Evolutionary conservation across 805 yeast genomes (phyloP).

Genomic region (Metschnikowia colocasiae): DNA sequence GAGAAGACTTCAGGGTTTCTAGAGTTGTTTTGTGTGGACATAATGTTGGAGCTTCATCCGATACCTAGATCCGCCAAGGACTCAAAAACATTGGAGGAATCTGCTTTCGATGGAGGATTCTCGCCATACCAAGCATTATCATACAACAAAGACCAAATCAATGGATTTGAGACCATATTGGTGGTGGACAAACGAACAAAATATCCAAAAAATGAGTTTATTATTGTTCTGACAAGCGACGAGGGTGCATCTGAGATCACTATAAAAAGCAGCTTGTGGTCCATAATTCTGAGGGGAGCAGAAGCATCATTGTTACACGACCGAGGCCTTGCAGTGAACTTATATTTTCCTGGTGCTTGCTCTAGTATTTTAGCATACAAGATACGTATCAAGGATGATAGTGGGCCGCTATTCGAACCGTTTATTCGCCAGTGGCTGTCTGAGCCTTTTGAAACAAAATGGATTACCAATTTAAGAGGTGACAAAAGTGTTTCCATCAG

Average conservation of each 20-base stretch:
- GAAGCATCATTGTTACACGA: slow-evolving; percentile 40
- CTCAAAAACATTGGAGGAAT: slow-evolving; percentile 41
- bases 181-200: slow-evolving; percentile 39
- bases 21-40: slow-evolving; percentile 15
- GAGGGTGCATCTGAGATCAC: slow-evolving; percentile 19
- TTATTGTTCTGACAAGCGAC: slow-evolving; percentile 35
- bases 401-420: slow-evolving; percentile 45
- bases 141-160: slow-evolving; percentile 35
- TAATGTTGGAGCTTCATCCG: slow-evolving; percentile 6
- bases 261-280: slow-evolving; percentile 32
- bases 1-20: slow-evolving; percentile 33
- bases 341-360: slow-evolving; percentile 56
- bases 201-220: slow-evolving; percentile 22
- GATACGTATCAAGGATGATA: slow-evolving; percentile 22
- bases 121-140: slow-evolving; percentile 49
- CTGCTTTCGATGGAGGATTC: slow-evolving; percentile 50
- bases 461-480: slow-evolving; percentile 56
- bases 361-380: slow-evolving; percentile 58
- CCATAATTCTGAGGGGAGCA: slow-evolving; percentile 36
- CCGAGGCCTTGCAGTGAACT: slow-evolving; percentile 43
- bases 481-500: slow-evolving; percentile 26
- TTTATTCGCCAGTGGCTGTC: slow-evolving; percentile 63
- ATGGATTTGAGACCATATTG: slow-evolving; percentile 44
- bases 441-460: slow-evolving; percentile 72
- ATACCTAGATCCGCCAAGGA: slow-evolving; percentile 51